Evolutionary conservation across 805 yeast species (phyloP).

Genomic region (Metschnikowia reukaufii): DNA sequence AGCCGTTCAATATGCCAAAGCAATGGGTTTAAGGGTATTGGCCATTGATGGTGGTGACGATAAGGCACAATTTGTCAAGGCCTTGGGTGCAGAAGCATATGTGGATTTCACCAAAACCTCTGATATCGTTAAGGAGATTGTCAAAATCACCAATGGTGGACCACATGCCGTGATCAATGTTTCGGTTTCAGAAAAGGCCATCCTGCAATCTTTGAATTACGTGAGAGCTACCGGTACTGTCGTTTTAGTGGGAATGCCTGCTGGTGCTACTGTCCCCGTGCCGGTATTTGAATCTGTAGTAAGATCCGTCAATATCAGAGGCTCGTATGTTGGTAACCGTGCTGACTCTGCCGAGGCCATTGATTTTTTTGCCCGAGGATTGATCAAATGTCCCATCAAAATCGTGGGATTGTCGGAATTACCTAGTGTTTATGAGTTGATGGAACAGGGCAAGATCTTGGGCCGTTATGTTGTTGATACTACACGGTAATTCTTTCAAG

Average conservation of each 20-base stretch:
- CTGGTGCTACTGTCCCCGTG: constrained; percentile 69
- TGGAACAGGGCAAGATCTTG: constrained; percentile 81
- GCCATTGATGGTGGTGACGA: constrained; percentile 72
- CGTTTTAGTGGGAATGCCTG: constrained; percentile 69
- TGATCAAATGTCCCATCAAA: constrained; percentile 70
- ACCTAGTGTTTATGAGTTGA: constrained; percentile 65
- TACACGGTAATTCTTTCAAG: no score
- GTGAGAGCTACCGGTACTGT: constrained; percentile 36
- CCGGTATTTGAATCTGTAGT: constrained; percentile 74
- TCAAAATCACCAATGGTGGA: constrained; percentile 65
- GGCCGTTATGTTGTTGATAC: constrained; percentile 91
- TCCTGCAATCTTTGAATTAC: constrained; percentile 46
- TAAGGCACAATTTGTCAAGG: constrained; percentile 49
- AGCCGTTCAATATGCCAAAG: constrained; percentile 72
- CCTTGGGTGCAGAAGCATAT: constrained; percentile 29
- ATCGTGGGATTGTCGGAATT: constrained; percentile 74
- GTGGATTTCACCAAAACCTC: constrained; percentile 39
- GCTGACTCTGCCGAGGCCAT: constrained; percentile 82
- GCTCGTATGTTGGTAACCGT: constrained; percentile 88
- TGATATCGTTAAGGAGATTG: constrained; percentile 56
- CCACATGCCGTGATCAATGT: constrained; percentile 76
- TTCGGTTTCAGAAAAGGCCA: constrained; percentile 70
- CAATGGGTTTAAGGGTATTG: constrained; percentile 72
- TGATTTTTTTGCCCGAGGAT: constrained; percentile 70
- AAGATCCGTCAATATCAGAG: constrained; percentile 68